These are phyloP conservation scores for Irpex rosettiformis DNA, from an alignment of 1,284 basidiomycete species.

Conservation along the genomic window DNA sequence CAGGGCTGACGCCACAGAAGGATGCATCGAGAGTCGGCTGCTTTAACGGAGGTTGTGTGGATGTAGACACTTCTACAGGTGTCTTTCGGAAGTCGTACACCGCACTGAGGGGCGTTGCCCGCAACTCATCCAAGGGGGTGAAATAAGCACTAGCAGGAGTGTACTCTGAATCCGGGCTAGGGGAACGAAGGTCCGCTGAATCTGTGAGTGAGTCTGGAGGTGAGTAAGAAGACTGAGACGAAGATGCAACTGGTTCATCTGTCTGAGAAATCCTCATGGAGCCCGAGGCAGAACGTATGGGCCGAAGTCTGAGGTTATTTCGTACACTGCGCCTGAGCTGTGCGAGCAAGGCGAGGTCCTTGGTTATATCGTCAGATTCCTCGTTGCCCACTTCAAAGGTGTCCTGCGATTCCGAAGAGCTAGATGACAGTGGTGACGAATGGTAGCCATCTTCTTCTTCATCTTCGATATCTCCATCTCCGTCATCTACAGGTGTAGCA, in stretches of 20 bases:
- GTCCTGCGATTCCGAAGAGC: conserved; percentile 28
- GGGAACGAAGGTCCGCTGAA: conserved; percentile 31
- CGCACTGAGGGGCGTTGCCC: conserved; percentile 28
- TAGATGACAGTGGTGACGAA: conserved; percentile 32
- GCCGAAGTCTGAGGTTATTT: conserved; percentile 70
- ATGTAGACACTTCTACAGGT: conserved; percentile 21
- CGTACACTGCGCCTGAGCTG: conserved; percentile 65
- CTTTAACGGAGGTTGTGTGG: conserved; percentile 19
- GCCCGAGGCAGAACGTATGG: conserved; percentile 50
- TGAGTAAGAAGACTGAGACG: conserved; percentile 28
- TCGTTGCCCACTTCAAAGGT: conserved; percentile 23
- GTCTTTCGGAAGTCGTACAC: conserved; percentile 27
- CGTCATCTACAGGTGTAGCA: conserved; percentile 33
- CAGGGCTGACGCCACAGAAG: conserved; percentile 43
- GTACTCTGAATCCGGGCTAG: conserved; percentile 38
- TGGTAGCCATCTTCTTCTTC: conserved; percentile 24
- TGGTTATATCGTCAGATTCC: conserved; percentile 51
- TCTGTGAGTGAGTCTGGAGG: conserved; percentile 29
- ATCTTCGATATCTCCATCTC: conserved; percentile 10
- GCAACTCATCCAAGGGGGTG: conserved; percentile 47
- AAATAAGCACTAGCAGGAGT: conserved; percentile 52
- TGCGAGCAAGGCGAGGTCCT: conserved; percentile 64
- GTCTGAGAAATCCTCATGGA: conserved; percentile 17
- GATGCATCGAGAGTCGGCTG: conserved; percentile 5
- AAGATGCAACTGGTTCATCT: conserved; percentile 10